phyloP scores from a whole-genome alignment of 371 early-diverging fungal genomes.

The Zancudomyces culisetae region DNA sequence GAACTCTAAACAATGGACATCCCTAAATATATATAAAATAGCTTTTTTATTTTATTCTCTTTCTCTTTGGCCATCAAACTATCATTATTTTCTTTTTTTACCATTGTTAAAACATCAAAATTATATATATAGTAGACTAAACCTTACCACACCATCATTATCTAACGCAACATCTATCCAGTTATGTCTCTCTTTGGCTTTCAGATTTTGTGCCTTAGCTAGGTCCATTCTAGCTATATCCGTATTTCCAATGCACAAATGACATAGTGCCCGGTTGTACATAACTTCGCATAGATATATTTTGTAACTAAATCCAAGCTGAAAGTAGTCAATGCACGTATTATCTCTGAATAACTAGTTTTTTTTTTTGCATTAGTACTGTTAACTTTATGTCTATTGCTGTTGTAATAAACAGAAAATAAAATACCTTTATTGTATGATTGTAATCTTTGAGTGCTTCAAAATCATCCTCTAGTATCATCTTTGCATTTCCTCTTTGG shows the following conservation, averaged over 20 bases:
- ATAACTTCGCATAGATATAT: slow-evolving; percentile 71
- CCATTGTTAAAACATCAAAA: no score
- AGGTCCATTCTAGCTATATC: slow-evolving; percentile 54
- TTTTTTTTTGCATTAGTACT: background rate
- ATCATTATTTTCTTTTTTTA: no score
- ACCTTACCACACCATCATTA: slow-evolving; percentile 32
- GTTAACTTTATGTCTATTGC: background rate
- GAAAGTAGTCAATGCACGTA: slow-evolving; percentile 78
- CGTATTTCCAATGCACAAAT: slow-evolving; percentile 50
- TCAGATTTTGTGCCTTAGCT: slow-evolving; percentile 36
- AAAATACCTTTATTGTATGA: slow-evolving; percentile 29
- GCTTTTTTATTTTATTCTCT: no score
- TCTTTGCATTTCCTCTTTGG: slow-evolving; percentile 70
- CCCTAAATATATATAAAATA: slow-evolving; percentile 23
- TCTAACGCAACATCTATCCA: slow-evolving; percentile 51
- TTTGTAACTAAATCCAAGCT: slow-evolving; percentile 73
- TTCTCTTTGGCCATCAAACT: no score
- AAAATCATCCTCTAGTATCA: slow-evolving; percentile 36
- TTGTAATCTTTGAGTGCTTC: slow-evolving; percentile 50
- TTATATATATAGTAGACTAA: no score
- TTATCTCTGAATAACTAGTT: slow-evolving; percentile 68
- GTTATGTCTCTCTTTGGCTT: slow-evolving; percentile 48
- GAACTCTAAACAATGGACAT: slow-evolving; percentile 55
- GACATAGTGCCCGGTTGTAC: slow-evolving; percentile 76
- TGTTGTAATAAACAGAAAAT: background rate